Base-by-base conservation (phyloP, 495 filamentous ascomycete species). In the Aspergillus sclerotiicarbonarius region DNA sequence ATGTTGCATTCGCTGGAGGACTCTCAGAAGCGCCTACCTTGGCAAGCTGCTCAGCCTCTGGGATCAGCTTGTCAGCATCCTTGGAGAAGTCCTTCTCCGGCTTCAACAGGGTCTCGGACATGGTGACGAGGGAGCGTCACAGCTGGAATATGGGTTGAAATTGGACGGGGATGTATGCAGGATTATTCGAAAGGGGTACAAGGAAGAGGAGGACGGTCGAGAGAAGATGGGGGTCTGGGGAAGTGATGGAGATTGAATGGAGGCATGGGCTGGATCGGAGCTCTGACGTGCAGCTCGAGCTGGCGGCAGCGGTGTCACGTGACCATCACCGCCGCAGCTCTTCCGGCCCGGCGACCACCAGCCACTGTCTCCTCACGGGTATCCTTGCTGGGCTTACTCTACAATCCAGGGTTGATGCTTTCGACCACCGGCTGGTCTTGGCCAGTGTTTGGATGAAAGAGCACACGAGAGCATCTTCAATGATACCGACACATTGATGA, bases 21-120 rank as follows among this genome's bases (percentile, higher is more conserved):
- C 1, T 33, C 0, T 16, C 21, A 35, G 39, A 55, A 52, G 57
- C 7, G 19, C 57, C 16, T 78, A 95, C 93, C 83, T 95, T 87
- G 52, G 91, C 91, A 66, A 94, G 86, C 73, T 87, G 77, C 75
- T 97, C 82, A 41, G 91, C 90, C 71, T 96, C 91, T 54, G 90
- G 89, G 70, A 98, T 83, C 75, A 90, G 83, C 76, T 88, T 87
- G 80, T 98, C 92, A 65, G 88, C 90, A 73, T 96, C 90, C 77
- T 93, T 94, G 68, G 88, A 87, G 84, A 87, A 88, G 76, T 89
- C 86, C 78, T 85, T 87, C 67, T 89, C 86, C 57, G 86, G 79
- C 75, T 87, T 88, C 70, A 87, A 67, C 55, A 87, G 53, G 60
- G 76, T 79, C 69, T 81, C 82, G 54, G 85, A 81, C 85, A 88